A percentile compares a stretch with the other conserved stretches of the same genome.
These are phyloP conservation scores for Nicotiana benthamiana DNA, from an alignment of 257 asterid genomes.

Conservation along the genomic window DNA sequence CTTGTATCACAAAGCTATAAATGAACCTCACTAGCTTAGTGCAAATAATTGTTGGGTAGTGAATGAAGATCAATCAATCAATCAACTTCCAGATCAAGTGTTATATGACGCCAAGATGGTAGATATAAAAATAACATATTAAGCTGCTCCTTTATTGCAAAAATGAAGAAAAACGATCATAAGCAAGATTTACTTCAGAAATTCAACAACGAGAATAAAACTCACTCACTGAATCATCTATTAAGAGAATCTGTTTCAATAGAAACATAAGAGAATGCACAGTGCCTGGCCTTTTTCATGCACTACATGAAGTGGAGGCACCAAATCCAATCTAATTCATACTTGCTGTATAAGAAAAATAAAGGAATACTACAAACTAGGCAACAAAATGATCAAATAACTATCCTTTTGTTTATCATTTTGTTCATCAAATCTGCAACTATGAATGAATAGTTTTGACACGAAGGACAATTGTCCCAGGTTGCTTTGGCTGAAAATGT, in stretches of 20 bases:
- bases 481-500: neutral
- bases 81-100: too few species aligned
- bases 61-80: too few species aligned
- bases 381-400: neutral
- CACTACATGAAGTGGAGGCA: neutral
- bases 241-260: neutral
- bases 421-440: neutral
- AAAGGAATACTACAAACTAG: neutral
- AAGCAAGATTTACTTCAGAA: neutral
- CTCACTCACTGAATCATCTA: neutral
- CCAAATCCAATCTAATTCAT: neutral
- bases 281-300: neutral
- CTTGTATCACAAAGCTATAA: too few species aligned
- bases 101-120: too few species aligned
- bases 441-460: neutral
- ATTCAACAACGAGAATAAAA: neutral
- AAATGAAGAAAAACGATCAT: too few species aligned
- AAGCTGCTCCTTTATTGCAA: too few species aligned
- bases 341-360: neutral
- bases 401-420: neutral
- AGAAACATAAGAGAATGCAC: neutral
- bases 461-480: neutral
- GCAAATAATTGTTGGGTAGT: too few species aligned
- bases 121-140: too few species aligned
- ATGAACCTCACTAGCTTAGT: too few species aligned